phyloP scores from a whole-genome alignment of 2,329 filamentous ascomycete genomes.

The Phoma sp. region DNA sequence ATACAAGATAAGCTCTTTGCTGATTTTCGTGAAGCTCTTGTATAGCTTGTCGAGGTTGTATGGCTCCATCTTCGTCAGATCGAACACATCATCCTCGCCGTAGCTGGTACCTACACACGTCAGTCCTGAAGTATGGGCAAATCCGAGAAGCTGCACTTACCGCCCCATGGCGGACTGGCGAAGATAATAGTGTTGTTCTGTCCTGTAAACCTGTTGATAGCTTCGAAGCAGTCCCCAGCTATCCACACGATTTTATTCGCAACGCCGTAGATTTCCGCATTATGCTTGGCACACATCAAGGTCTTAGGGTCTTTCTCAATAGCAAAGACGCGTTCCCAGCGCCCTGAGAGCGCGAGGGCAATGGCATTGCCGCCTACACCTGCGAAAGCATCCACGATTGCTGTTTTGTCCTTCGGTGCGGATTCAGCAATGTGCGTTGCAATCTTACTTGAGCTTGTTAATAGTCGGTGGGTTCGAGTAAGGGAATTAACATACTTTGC shows the following conservation, averaged over 20 bases:
- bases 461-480: background rate
- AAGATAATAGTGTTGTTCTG: conserved; percentile 66
- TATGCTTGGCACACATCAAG: conserved; percentile 89
- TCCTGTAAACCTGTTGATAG: conserved; percentile 62
- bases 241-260: conserved; percentile 82
- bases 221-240: conserved; percentile 83
- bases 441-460: conserved; percentile 63
- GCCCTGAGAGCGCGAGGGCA: conserved; percentile 81
- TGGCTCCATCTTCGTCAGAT: conserved; percentile 84
- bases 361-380: conserved; percentile 94
- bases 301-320: conserved; percentile 84
- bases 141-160: conserved; percentile 50
- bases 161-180: conserved; percentile 76
- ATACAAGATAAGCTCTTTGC: conserved; percentile 72
- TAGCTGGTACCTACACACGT: conserved; percentile 64
- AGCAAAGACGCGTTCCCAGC: conserved; percentile 84
- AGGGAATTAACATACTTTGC: conserved; percentile 65
- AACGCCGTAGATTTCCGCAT: conserved; percentile 85
- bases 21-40: conserved; percentile 44
- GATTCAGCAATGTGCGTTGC: conserved; percentile 71
- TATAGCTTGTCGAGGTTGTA: conserved; percentile 66
- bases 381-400: conserved; percentile 86
- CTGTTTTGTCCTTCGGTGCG: conserved; percentile 61
- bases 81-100: conserved; percentile 72
- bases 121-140: conserved; percentile 1